Evolutionary conservation across 345 rosid species (phyloP).

Genomic region (Viola odorata): DNA sequence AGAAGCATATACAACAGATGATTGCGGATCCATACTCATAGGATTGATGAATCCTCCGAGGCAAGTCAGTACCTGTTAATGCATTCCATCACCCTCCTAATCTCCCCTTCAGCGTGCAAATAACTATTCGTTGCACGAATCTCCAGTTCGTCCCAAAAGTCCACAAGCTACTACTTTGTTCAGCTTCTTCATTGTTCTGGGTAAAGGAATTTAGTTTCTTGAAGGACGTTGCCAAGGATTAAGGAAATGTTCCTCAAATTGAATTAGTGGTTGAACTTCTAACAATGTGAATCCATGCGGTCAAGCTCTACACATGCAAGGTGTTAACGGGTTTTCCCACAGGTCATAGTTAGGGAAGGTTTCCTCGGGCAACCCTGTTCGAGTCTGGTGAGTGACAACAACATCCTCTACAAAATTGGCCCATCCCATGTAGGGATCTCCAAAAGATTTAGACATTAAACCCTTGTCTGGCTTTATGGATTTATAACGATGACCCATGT

Average conservation of each 20-base stretch:
- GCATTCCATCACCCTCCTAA: background rate
- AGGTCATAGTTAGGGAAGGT: slow-evolving; percentile 99
- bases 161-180: background rate
- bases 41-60: background rate
- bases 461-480: slow-evolving; percentile 99
- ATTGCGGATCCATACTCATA: background rate
- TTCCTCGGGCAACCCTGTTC: slow-evolving; percentile 97
- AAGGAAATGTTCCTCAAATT: slow-evolving; percentile 7
- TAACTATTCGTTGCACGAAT: background rate
- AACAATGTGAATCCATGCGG: slow-evolving; percentile 3
- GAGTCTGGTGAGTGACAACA: slow-evolving; percentile 82
- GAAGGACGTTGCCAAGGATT: background rate
- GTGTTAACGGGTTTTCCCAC: slow-evolving; percentile 99
- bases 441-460: slow-evolving; percentile 94
- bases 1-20: background rate
- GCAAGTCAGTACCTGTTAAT: background rate
- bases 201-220: slow-evolving; percentile 14
- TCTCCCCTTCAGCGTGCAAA: background rate
- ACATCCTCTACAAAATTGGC: slow-evolving; percentile 98
- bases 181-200: slow-evolving; percentile 7
- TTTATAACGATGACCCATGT: slow-evolving; percentile 91
- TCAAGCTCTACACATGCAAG: slow-evolving; percentile 99
- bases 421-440: slow-evolving; percentile 99
- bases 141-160: background rate
- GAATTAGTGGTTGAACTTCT: slow-evolving; percentile 8